Percentiles rank a stretch among this genome's conserved stretches.
Conservation (phyloP, 192 early-diverging fungal species). For the Funneliformis geosporum region DNA sequence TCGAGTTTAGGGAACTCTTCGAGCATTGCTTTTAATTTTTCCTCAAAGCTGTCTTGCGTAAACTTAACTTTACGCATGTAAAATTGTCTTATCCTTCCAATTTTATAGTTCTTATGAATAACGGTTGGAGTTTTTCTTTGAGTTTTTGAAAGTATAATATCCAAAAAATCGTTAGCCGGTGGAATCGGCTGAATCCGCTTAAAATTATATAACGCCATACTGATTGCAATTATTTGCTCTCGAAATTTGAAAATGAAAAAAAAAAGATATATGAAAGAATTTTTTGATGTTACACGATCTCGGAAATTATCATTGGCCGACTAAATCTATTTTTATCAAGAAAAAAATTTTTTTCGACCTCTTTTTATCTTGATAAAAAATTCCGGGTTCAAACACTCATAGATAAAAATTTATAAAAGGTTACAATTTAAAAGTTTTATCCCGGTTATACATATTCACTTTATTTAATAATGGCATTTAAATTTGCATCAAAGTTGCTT, state of each 20-base stretch:
- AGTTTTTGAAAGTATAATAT: slow-evolving; percentile 97
- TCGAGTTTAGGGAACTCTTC: slow-evolving; percentile 98
- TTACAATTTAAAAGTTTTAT: neutral
- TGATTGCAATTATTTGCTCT: neutral
- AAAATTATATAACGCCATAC: slow-evolving; percentile 88
- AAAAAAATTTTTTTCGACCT: neutral
- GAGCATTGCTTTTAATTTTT: slow-evolving; percentile 91
- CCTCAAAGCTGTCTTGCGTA: slow-evolving; percentile 95
- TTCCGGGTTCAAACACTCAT: too few relatives aligned
- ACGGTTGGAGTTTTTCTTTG: slow-evolving; percentile 97
- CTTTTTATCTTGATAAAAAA: neutral
- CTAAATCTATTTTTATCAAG: neutral
- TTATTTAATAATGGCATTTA: neutral
- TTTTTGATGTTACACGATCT: neutral
- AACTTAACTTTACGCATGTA: slow-evolving; percentile 99
- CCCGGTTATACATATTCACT: neutral
- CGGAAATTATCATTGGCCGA: neutral
- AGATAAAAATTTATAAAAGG: too few relatives aligned
- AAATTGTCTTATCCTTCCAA: slow-evolving; percentile 94
- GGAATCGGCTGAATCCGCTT: slow-evolving; percentile 97
- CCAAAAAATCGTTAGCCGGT: slow-evolving; percentile 88
- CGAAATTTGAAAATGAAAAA: neutral
- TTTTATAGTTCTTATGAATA: slow-evolving; percentile 96
- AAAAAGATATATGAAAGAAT: neutral
- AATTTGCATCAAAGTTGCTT: neutral